A percentile compares a stretch with the other conserved stretches of the same genome.
These are phyloP conservation scores for Pichia ethanolica DNA, from an alignment of 805 yeast species.

Conservation along the genomic window DNA sequence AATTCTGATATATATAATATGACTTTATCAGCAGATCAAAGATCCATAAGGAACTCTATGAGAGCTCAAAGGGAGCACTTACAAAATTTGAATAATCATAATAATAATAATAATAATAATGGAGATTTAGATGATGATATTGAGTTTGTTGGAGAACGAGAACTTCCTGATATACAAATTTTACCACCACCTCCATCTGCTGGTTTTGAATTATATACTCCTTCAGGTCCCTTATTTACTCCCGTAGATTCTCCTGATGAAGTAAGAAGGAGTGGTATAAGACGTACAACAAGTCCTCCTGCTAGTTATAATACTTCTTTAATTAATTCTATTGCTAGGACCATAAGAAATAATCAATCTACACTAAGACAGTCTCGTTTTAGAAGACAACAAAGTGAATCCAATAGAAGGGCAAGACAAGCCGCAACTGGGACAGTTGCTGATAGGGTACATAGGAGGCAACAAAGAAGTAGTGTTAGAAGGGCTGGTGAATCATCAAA, in stretches of 20 bases:
- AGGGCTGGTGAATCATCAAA: background rate
- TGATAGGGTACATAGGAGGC: background rate
- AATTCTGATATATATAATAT: background rate
- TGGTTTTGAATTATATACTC: conserved; percentile 4
- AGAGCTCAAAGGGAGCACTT: background rate
- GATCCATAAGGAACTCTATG: background rate
- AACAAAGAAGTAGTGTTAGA: background rate
- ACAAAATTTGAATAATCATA: background rate
- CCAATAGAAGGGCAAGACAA: conserved; percentile 2
- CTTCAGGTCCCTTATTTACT: conserved; percentile 5
- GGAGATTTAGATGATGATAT: conserved; percentile 19
- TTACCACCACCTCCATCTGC: background rate
- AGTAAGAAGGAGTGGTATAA: background rate
- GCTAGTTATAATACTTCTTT: too few relatives aligned
- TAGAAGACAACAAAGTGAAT: background rate
- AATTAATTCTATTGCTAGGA: too few relatives aligned
- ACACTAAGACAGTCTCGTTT: background rate
- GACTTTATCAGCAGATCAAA: conserved; percentile 1
- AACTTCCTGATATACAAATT: conserved; percentile 11
- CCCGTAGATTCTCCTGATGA: conserved; percentile 1
- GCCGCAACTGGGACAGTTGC: background rate
- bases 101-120: background rate
- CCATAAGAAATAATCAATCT: background rate
- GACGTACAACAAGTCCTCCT: background rate
- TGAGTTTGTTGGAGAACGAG: conserved; percentile 18